phyloP scores from a whole-genome alignment of 768 basidiomycete species.

The Boletus tylopilopsis region DNA sequence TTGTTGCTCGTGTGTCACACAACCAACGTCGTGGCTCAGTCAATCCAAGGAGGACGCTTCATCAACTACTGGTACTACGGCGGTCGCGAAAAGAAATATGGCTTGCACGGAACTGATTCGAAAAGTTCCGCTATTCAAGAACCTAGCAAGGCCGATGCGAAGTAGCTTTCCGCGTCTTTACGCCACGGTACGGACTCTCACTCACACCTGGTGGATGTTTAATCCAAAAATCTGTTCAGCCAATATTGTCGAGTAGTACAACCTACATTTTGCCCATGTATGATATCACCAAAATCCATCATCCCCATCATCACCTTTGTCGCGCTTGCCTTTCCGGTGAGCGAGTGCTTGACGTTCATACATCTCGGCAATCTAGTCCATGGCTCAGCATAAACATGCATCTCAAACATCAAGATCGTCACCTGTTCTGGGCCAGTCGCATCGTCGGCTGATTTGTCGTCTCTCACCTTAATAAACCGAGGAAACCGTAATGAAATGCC shows the following conservation, averaged over 20 bases:
- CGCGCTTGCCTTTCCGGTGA: conserved; percentile 67
- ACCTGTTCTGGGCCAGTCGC: conserved; percentile 94
- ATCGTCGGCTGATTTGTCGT: conserved; percentile 91
- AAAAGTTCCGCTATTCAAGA: conserved; percentile 45
- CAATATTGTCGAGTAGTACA: conserved; percentile 17
- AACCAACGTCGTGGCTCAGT: conserved; percentile 87
- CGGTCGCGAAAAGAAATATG: conserved; percentile 72
- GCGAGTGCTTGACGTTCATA: conserved; percentile 86
- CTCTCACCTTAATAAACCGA: conserved; percentile 86
- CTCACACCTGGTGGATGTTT: neutral
- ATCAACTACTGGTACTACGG: conserved; percentile 89
- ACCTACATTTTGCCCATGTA: conserved; percentile 5
- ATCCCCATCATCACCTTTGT: conserved; percentile 57
- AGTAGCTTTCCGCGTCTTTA: conserved; percentile 7
- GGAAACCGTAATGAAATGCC: conserved; percentile 97
- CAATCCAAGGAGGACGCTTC: conserved; percentile 80
- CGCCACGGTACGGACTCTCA: neutral
- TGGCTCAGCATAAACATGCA: neutral
- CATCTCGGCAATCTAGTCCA: conserved; percentile 81
- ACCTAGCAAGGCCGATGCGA: conserved; percentile 28
- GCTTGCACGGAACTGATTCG: conserved; percentile 30
- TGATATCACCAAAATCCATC: conserved; percentile 73
- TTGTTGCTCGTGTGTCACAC: conserved; percentile 91
- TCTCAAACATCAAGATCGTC: conserved; percentile 16
- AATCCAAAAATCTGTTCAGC: conserved; percentile 4